Evolutionary conservation across 1,284 basidiomycete genomes (phyloP), one percentile per base, ranked within the genome.

Genomic region (Ceratobasidium sp.): DNA sequence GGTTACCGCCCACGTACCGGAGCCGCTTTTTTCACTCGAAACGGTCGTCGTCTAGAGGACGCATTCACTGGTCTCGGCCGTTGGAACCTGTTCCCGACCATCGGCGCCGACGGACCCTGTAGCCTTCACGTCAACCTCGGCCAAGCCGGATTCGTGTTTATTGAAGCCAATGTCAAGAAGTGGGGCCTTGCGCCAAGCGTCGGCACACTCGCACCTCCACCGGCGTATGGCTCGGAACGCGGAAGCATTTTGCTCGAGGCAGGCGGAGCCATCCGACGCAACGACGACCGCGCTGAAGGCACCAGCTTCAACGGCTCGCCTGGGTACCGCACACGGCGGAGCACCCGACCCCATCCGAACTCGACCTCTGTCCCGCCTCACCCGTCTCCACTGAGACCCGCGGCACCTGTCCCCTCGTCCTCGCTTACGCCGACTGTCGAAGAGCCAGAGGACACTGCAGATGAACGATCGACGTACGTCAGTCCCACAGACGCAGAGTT

Each of bases 131-230:
- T 97, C 76, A 98, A 98, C 78, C 85, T 98, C 17, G 96, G 95
- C 13, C 95, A 98, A 78, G 90, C 93, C 15, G 95, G 95, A 1
- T 98, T 98, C 76, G 95, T 98, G 42, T 98, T 96, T 75, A 97
- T 98, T 75, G 95, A 98, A 80, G 95, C 95, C 35, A 97, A 98
- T 77, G 96, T 98, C 71, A 98, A 98, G 85, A 97, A 97, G 78
- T 98, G 95, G 96, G 95, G 95, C 25, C 81, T 98, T 40, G 95
- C 96, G 27, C 95, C 95, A 5, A 96, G 94, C 79, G 89, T 94
- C 17, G 95, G 95, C 45, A 98, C 96, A 0, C 84, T 98, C 8
- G 95, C 96, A 0, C 95, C 95, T 29, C 95, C 95, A 22, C 95
- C 95, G 1, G 94, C 96, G 0, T 98, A 98, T 77, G 95, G 95